Evolutionary conservation across 495 filamentous ascomycete genomes (phyloP).

Genomic region (Talaromyces adpressus): DNA sequence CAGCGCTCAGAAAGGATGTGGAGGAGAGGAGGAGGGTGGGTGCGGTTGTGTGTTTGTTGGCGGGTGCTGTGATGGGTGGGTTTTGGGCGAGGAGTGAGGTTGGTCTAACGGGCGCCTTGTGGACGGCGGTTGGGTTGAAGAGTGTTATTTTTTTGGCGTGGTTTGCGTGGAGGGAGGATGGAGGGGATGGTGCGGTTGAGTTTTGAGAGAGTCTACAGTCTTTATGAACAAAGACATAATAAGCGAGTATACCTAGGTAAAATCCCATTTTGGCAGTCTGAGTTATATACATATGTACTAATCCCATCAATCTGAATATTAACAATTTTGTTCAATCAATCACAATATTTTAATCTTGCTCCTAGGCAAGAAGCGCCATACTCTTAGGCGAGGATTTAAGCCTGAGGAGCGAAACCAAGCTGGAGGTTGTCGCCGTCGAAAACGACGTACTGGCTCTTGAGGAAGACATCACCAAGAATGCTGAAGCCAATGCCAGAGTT

Average conservation of each 20-base stretch:
- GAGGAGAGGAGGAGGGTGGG: conserved; percentile 51
- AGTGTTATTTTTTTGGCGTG: conserved; percentile 43
- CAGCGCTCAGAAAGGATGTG: conserved; percentile 18
- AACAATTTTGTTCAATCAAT: not conserved
- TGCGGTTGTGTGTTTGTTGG: conserved; percentile 50
- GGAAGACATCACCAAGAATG: conserved; percentile 72
- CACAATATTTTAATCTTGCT: not conserved
- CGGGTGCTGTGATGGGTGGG: conserved; percentile 55
- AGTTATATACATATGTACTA: not conserved
- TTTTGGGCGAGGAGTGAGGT: conserved; percentile 46
- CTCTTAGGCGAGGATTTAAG: conserved; percentile 1
- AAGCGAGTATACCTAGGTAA: too few species aligned
- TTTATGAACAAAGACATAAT: too few species aligned
- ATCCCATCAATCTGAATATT: not conserved
- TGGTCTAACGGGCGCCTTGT: conserved; percentile 56
- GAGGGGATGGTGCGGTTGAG: not conserved
- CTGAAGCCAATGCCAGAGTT: conserved; percentile 56
- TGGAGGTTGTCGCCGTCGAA: conserved; percentile 40
- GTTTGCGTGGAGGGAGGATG: conserved; percentile 40
- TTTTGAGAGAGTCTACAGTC: not conserved
- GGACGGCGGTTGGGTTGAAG: conserved; percentile 54
- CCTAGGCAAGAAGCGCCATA: not conserved
- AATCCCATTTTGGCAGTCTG: not conserved
- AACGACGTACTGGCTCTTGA: conserved; percentile 74
- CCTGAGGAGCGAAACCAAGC: conserved; percentile 9